These are phyloP conservation scores for Erodium texanum DNA, from an alignment of 441 rosid genomes.

Conservation along the genomic window DNA sequence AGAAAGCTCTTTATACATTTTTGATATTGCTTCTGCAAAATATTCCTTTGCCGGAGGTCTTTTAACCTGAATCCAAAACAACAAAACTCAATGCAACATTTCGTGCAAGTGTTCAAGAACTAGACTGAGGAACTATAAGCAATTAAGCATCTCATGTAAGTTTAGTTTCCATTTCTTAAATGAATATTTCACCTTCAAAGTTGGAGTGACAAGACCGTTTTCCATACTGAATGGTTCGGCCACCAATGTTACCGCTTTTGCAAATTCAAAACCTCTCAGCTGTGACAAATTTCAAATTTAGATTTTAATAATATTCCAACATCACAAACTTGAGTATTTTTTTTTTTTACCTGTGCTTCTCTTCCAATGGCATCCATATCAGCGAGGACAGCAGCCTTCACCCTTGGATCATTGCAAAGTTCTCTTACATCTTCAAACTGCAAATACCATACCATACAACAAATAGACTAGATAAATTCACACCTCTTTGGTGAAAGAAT, in stretches of 20 bases:
- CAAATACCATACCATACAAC: conserved; percentile 6
- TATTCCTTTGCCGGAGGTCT: conserved; percentile 93
- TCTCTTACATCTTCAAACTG: conserved; percentile 59
- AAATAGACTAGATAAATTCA: conserved; percentile 8
- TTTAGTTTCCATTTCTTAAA: neutral
- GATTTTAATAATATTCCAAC: neutral
- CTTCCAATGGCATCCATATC: conserved; percentile 81
- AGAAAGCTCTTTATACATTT: conserved; percentile 69
- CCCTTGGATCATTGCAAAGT: conserved; percentile 65
- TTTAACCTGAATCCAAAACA: conserved; percentile 48
- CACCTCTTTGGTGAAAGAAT: neutral
- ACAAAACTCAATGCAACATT: neutral
- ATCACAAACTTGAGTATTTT: neutral
- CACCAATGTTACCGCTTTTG: conserved; percentile 76
- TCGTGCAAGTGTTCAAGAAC: neutral
- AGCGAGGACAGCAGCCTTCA: conserved; percentile 65
- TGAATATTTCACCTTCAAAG: conserved; percentile 61
- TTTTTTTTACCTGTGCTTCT: conserved; percentile 65
- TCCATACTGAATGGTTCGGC: conserved; percentile 75
- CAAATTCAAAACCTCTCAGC: conserved; percentile 97
- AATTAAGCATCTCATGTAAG: neutral
- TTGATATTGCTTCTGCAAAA: conserved; percentile 52
- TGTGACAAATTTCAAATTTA: conserved; percentile 23
- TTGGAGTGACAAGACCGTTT: conserved; percentile 85
- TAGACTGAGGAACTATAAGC: conserved; percentile 1